phyloP scores from a whole-genome alignment of 2,329 filamentous ascomycete genomes.

The Stachybotrys echinatus region DNA sequence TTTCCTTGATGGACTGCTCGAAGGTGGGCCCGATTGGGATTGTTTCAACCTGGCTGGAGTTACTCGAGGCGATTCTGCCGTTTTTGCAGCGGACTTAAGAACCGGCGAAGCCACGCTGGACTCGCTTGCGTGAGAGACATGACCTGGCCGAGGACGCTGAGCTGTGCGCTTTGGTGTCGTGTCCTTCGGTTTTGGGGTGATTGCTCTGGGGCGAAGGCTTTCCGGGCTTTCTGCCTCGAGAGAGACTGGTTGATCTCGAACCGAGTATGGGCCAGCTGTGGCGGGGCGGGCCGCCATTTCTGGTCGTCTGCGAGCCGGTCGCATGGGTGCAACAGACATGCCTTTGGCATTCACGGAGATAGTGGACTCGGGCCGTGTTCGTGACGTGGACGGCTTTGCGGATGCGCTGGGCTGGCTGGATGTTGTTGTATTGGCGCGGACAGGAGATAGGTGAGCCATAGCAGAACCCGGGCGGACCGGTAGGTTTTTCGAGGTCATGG shows the following conservation, averaged over 20 bases:
- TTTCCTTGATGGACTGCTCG: slow-evolving; percentile 38
- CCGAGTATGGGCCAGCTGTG: slow-evolving; percentile 61
- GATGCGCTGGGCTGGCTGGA: slow-evolving; percentile 22
- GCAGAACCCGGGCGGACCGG: slow-evolving; percentile 57
- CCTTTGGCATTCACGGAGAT: slow-evolving; percentile 46
- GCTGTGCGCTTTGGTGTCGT: slow-evolving; percentile 48
- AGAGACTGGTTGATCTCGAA: slow-evolving; percentile 40
- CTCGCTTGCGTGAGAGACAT: slow-evolving; percentile 45
- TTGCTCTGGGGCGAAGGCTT: slow-evolving; percentile 36
- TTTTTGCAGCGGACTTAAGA: slow-evolving; percentile 20
- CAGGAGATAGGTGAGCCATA: slow-evolving; percentile 56
- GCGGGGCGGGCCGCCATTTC: slow-evolving; percentile 55
- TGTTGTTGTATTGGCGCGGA: slow-evolving; percentile 33
- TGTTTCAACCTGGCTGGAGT: slow-evolving; percentile 35
- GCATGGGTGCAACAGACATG: slow-evolving; percentile 59
- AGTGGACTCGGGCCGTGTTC: slow-evolving; percentile 37
- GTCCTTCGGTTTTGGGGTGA: slow-evolving; percentile 44
- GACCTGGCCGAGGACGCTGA: slow-evolving; percentile 40
- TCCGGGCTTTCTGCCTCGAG: slow-evolving; percentile 39
- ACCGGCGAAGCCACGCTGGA: slow-evolving; percentile 43
- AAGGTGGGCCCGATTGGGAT: slow-evolving; percentile 20
- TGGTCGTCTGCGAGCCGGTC: slow-evolving; percentile 52
- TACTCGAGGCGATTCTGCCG: slow-evolving; percentile 29
- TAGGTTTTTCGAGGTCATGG: slow-evolving; percentile 41
- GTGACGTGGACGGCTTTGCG: slow-evolving; percentile 25